Evolutionary conservation across 495 filamentous ascomycete genomes (phyloP).

Genomic region (Annulohypoxylon nitens): DNA sequence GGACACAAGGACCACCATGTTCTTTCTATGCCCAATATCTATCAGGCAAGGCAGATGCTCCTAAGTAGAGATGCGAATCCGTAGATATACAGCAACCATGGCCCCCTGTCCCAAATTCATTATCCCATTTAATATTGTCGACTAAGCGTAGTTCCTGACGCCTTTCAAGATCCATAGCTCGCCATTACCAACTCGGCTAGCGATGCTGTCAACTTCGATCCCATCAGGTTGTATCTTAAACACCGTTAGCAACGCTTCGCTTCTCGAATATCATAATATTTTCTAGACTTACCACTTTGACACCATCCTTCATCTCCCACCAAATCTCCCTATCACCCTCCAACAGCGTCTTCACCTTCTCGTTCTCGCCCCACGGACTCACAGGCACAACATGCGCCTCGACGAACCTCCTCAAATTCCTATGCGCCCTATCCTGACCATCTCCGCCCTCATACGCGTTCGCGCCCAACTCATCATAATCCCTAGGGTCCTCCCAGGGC

Average conservation of each 20-base stretch:
- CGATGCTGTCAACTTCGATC: constrained; percentile 78
- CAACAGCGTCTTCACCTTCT: constrained; percentile 77
- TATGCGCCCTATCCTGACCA: constrained; percentile 82
- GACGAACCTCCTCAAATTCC: constrained; percentile 85
- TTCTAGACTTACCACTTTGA: constrained; percentile 69
- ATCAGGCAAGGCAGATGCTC: background rate
- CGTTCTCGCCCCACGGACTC: constrained; percentile 83
- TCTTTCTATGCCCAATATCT: background rate
- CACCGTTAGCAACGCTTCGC: constrained; percentile 1
- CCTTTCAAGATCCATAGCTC: constrained; percentile 83
- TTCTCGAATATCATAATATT: background rate
- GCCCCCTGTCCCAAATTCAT: background rate
- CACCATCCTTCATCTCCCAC: constrained; percentile 84
- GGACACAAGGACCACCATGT: background rate
- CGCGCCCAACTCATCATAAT: constrained; percentile 79
- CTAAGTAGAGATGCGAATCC: background rate
- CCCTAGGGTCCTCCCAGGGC: constrained; percentile 91
- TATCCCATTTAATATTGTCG: background rate
- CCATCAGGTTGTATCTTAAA: constrained; percentile 81
- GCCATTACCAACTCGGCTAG: constrained; percentile 82
- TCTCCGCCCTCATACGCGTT: constrained; percentile 82
- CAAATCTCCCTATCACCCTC: constrained; percentile 76
- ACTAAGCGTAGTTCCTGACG: constrained; percentile 71
- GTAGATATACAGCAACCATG: background rate
- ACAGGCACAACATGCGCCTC: constrained; percentile 84